A percentile compares a stretch with the other conserved stretches of the same genome.
Evolutionary conservation across 2,329 filamentous ascomycete species (phyloP).

Genomic region (Penicillium sclerotigenum): DNA sequence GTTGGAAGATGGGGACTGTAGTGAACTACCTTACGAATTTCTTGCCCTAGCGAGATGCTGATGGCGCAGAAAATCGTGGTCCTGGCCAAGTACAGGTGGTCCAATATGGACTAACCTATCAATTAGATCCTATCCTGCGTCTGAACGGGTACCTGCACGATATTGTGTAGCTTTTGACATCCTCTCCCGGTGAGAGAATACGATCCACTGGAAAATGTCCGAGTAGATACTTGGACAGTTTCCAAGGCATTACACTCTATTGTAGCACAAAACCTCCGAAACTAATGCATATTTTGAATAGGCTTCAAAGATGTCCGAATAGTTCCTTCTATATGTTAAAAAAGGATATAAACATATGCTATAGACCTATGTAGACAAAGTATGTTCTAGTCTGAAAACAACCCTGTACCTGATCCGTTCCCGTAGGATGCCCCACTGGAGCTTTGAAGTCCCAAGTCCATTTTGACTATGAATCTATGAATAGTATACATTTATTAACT

Average conservation of each 20-base stretch:
- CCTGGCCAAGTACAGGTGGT: not conserved
- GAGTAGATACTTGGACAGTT: not conserved
- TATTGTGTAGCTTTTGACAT: not conserved
- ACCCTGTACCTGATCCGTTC: conserved; percentile 4
- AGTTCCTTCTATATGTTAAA: not conserved
- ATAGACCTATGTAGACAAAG: no score
- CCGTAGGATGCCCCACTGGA: conserved; percentile 2
- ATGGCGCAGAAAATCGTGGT: not conserved
- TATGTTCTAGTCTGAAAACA: not conserved
- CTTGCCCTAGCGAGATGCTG: not conserved
- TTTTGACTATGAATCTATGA: not conserved
- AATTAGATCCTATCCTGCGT: not conserved
- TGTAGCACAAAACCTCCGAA: not conserved
- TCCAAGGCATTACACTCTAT: not conserved
- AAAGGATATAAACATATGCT: no score
- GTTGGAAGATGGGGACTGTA: no score
- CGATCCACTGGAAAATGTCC: not conserved
- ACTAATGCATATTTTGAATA: not conserved
- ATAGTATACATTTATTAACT: not conserved
- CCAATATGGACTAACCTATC: not conserved
- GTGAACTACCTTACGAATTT: not conserved
- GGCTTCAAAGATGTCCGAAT: not conserved
- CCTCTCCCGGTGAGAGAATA: not conserved
- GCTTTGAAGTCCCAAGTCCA: not conserved
- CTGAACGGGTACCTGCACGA: not conserved